Evolutionary conservation across 2,329 filamentous ascomycete genomes (phyloP), one percentile per base, ranked within the genome.

Genomic region (Escovopsis sp.): DNA sequence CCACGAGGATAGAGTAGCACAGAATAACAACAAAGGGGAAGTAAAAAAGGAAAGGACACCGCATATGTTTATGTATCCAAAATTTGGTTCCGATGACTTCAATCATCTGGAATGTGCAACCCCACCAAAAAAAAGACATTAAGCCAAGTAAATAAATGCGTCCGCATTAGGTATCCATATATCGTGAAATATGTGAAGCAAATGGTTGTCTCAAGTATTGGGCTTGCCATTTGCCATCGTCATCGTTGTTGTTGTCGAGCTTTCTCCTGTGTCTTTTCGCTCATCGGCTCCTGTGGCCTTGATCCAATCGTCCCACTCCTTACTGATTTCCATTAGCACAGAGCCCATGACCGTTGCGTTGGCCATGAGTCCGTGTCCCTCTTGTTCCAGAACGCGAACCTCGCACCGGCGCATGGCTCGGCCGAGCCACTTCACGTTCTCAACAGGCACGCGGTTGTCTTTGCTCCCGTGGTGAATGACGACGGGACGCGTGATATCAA

Each of bases 281-380:
- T 55, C 55, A 20, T 63, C 61, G 0, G 54, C 49, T 4, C 66
- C 71, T 2, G 74, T 78, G 0, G 73, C 71, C 36, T 74, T 72
- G 54, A 76, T 79, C 84, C 84, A 89, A 53, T 89, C 84, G 50
- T 88, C 83, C 89, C 89, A 96, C 59, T 96, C 91, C 50, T 79
- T 79, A 40, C 84, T 83, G 54, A 98, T 94, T 64, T 98, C 91
- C 61, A 86, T 89, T 31, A 98, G 66, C n/a, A 96, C 83, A 15
- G 81, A 79, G 35, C 86, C 84, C 91, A 98, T 98, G 36, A 96
- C 89, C 12, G 70, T 69, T 1, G 91, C 88, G 50, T 82, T 93
- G 1, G 91, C 91, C 91, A 98, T 98, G 20, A 98, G 66, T 0
- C 91, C 89, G 56, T 98, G 91, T 3, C 88, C 86, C 59, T 98